Base-by-base conservation (phyloP, 2,329 filamentous ascomycete genomes). In the Colletotrichum siamense region DNA sequence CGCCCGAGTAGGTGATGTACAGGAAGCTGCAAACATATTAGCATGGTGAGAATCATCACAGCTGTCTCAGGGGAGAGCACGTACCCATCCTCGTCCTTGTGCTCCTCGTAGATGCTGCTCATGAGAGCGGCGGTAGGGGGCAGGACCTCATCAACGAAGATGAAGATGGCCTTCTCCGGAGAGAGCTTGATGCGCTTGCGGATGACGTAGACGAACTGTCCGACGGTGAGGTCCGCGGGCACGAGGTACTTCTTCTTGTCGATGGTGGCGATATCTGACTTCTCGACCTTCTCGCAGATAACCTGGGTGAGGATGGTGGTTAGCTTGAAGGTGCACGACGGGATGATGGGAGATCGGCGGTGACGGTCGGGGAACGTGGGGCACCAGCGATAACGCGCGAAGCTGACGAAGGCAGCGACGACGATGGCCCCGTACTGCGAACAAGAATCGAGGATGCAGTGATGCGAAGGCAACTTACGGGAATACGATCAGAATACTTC, bases 191-290 rank as follows among this genome's bases (percentile, higher is more conserved):
- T 99, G 84, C 97, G 95, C 92, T 99, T 99, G 86, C 97, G 96
- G 88, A 99, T 99, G 79, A 99, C 97, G 88, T 99, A 99, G 89
- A 99, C 97, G 85, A 99, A 98, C 93, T 99, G 97, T 82, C 97
- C 97, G 79, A 99, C 97, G 78, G 97, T 99, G 84, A 99, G 92
- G 85, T 99, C 97, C 81, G 97, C 96, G 16, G 97, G 97, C 32
- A 99, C 97, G 65, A 99, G 92, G 85, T 99, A 99, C 90, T 99
- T 99, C 93, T 99, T 99, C 94, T 99, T 99, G 89, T 99, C 97
- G 91, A 99, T 99, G 81, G 97, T 99, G 77, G 97, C 97, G 82
- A 99, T 99, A 85, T 99, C 97, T 78, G 95, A 98, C 90, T 98
- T 99, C 89, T 99, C 97, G 81, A 99, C 96, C 91, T 99, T 99